Conservation (phyloP, 768 basidiomycete species). For the Cubamyces sp. region DNA sequence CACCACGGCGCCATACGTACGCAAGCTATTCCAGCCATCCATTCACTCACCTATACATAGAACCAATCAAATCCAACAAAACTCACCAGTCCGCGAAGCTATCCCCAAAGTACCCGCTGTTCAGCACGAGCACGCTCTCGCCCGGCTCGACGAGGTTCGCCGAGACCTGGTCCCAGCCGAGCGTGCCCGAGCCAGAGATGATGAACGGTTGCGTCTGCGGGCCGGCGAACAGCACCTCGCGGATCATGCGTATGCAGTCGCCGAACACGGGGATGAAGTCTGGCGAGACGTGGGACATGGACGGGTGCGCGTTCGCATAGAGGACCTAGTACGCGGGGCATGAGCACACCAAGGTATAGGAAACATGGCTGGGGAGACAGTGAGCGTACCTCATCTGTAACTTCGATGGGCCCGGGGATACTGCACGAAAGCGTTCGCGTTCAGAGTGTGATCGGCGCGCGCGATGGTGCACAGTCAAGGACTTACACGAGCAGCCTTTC, state of each 20-base stretch:
- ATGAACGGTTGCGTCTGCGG: constrained; percentile 85
- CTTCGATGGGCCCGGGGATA: constrained; percentile 61
- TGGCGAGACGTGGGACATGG: constrained; percentile 85
- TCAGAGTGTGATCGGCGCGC: neutral
- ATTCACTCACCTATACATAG: neutral
- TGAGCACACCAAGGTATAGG: neutral
- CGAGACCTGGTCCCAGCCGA: constrained; percentile 97
- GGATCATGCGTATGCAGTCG: constrained; percentile 83
- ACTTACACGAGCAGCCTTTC: constrained; percentile 33
- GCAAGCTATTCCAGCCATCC: constrained; percentile 54
- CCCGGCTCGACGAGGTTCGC: constrained; percentile 87
- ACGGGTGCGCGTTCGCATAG: constrained; percentile 90
- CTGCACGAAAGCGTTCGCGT: constrained; percentile 32
- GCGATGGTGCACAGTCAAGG: neutral
- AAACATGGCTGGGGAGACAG: neutral
- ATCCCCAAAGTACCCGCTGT: constrained; percentile 95
- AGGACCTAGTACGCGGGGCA: constrained; percentile 59
- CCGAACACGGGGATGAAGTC: constrained; percentile 90
- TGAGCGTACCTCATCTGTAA: constrained; percentile 56
- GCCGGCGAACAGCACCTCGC: constrained; percentile 76
- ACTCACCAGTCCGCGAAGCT: constrained; percentile 84
- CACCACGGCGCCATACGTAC: constrained; percentile 87
- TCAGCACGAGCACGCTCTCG: constrained; percentile 79
- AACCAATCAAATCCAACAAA: constrained; percentile 8
- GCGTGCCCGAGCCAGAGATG: constrained; percentile 91